phyloP scores from a whole-genome alignment of 306 rosid genomes.

The Macrotyloma uniflorum region DNA sequence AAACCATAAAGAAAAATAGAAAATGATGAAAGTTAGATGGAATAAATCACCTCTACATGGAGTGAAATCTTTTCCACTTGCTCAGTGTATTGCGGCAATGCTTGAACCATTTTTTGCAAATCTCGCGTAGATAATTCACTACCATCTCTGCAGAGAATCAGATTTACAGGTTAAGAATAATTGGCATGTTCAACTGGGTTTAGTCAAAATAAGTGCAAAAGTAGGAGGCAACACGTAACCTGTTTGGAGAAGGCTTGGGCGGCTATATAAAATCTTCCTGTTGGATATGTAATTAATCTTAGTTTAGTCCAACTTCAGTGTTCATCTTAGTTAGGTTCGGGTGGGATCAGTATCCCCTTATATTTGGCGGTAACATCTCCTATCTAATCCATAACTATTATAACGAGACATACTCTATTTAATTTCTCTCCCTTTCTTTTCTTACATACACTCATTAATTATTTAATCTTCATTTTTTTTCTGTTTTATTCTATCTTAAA shows the following conservation, averaged over 20 bases:
- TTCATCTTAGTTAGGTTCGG: background rate
- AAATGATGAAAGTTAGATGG: background rate
- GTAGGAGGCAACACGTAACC: background rate
- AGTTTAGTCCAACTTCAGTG: background rate
- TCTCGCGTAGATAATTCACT: constrained; percentile 85
- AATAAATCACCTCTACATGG: constrained; percentile 81
- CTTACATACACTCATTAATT: background rate
- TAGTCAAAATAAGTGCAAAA: background rate
- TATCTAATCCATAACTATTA: background rate
- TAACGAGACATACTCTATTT: background rate
- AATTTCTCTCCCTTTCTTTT: background rate
- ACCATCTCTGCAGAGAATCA: constrained; percentile 68
- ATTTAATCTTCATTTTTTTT: background rate
- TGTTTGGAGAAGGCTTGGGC: background rate
- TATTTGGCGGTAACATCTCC: background rate
- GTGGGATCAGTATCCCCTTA: background rate
- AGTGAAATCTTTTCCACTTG: constrained; percentile 93
- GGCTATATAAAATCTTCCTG: background rate
- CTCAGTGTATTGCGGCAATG: constrained; percentile 94
- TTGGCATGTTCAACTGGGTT: background rate
- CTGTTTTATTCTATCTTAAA: too few species aligned
- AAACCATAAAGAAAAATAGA: background rate
- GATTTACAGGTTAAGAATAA: constrained; percentile 33
- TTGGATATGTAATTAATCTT: background rate
- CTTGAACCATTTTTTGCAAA: constrained; percentile 98